Evolutionary conservation across 768 basidiomycete species (phyloP), one percentile per base, ranked within the genome.

Genomic region (Phaeotremella skinneri): DNA sequence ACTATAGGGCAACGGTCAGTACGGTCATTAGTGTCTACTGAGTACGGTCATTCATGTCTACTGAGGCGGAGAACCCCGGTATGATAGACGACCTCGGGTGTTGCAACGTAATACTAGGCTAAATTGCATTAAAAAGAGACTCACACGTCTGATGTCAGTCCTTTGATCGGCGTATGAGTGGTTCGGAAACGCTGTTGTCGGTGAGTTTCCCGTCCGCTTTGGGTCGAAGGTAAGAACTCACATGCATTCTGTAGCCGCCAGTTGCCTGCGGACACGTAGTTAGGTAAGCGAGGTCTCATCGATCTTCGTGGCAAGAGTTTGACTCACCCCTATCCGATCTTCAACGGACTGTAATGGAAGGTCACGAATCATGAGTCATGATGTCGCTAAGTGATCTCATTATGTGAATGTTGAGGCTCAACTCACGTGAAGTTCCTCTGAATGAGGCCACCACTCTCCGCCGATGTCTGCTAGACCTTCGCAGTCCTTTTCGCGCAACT

Each of bases 361-460:
- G 20, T 49, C 4, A 59, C 34, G n/a, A 5, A 57, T 45, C 32
- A 53, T 56, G 26, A 4, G 41, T 52, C 17, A 20, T 7, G n/a
- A 11, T 3, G 37, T 4, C 2, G 26, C 25, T 1, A 56, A 4
- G 21, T 1, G 7, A 42, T 9, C 23, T 7, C n/a, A n/a, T n/a
- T n/a, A n/a, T n/a, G n/a, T n/a, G n/a, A n/a, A n/a, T n/a, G n/a
- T n/a, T n/a, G n/a, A n/a, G n/a, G 21, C 32, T 3, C 5, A 2
- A 78, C 86, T 51, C 76, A 91, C 91, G 74, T 92, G 82, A 59
- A 84, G 78, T 20, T 86, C 85, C 7, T 82, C 81, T n/a, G 84
- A 80, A 62, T 90, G 91, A 1, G 84, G 84, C 91, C 91, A 94
- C 70, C 90, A 79, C 50, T 86, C 85, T 29, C 83, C 83, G 0